These are phyloP conservation scores for Brassica napus DNA, from an alignment of 345 rosid species.

Conservation along the genomic window DNA sequence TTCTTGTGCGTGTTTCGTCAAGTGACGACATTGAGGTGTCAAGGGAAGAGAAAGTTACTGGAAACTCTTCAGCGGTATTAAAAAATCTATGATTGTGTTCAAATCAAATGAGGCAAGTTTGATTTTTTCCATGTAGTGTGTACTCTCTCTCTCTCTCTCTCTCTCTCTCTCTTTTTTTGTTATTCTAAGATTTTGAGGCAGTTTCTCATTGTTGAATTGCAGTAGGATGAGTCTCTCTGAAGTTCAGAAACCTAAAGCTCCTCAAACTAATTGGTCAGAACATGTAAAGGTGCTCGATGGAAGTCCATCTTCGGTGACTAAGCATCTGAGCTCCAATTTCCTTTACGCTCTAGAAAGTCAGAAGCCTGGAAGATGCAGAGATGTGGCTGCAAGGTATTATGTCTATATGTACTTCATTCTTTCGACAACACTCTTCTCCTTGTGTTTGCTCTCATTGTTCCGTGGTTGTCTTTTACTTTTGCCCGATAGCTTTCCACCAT, in stretches of 20 bases:
- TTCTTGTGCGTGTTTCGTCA: neutral
- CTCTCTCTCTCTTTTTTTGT: neutral
- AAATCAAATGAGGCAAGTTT: conserved; percentile 43
- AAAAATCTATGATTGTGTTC: conserved; percentile 41
- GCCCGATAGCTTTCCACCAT: neutral
- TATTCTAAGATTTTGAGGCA: neutral
- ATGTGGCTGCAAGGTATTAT: conserved; percentile 54
- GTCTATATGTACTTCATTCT: neutral
- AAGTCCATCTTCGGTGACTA: conserved; percentile 43
- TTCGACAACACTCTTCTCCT: neutral
- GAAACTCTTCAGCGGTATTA: conserved; percentile 29
- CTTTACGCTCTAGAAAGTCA: conserved; percentile 69
- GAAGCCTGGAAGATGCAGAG: conserved; percentile 49
- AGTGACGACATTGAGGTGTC: neutral
- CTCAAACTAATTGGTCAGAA: conserved; percentile 72
- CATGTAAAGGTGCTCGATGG: conserved; percentile 50
- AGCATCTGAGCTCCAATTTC: conserved; percentile 60
- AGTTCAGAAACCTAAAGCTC: conserved; percentile 47
- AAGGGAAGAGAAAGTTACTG: conserved; percentile 19
- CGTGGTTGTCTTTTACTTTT: conserved; percentile 1
- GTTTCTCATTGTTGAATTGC: conserved; percentile 33
- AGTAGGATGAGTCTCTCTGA: conserved; percentile 46
- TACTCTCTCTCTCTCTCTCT: no score
- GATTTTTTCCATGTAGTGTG: conserved; percentile 9
- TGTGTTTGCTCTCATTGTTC: neutral